Percentiles rank a stretch among this genome's conserved stretches.
Conservation (phyloP, 148 eudicot species). For the Rhododendron ferrugineum region DNA sequence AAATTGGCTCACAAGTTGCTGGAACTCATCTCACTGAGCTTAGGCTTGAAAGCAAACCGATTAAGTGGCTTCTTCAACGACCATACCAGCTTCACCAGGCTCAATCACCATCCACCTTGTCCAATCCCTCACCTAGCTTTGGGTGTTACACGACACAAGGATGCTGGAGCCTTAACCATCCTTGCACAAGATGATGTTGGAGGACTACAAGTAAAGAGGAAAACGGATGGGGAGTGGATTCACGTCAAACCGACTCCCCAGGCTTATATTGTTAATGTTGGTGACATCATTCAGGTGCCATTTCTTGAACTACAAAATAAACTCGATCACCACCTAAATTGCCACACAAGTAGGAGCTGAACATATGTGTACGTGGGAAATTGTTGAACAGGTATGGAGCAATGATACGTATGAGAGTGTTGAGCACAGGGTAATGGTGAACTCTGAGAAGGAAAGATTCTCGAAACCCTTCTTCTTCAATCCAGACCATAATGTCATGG, state of each 20-base stretch:
- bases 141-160: constrained; percentile 76
- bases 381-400: constrained; percentile 53
- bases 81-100: constrained; percentile 43
- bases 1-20: constrained; percentile 41
- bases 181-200: constrained; percentile 84
- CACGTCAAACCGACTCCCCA: constrained; percentile 51
- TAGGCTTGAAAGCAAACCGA: constrained; percentile 35
- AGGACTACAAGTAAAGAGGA: constrained; percentile 69
- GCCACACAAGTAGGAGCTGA: not conserved
- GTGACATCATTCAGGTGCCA: constrained; percentile 72
- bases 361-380: not conserved
- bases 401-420: constrained; percentile 61
- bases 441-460: constrained; percentile 39
- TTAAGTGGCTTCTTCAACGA: constrained; percentile 38
- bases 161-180: constrained; percentile 60
- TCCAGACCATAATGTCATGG: constrained; percentile 43
- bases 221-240: constrained; percentile 72
- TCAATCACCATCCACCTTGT: constrained; percentile 69
- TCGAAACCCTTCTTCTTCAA: constrained; percentile 54
- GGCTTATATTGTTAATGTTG: constrained; percentile 68
- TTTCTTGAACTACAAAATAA: not conserved
- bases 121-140: constrained; percentile 58
- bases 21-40: constrained; percentile 61
- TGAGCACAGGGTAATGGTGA: constrained; percentile 57
- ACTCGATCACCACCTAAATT: no score